Evolutionary conservation across 495 filamentous ascomycete species (phyloP), one percentile per base, ranked within the genome.

Genomic region (Podospora tetraspora): DNA sequence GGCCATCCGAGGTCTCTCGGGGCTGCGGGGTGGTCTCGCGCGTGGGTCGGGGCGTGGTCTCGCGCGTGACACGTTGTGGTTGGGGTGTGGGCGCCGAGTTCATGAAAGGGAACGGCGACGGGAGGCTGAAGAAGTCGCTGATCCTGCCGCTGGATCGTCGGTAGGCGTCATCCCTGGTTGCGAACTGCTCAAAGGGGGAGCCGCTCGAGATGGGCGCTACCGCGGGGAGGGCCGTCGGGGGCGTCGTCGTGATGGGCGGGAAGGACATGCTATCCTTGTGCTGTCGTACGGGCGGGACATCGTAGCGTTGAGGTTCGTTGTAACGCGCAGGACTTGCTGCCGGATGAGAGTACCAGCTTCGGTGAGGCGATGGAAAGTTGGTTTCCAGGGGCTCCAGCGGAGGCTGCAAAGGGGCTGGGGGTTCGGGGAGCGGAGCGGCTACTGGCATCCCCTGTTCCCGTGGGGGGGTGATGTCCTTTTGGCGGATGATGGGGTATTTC

Each of bases 401-500:
- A 23, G 60, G 23, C 12, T 27, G 24, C 11, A 21, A 11, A 19
- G n/a, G 60, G 12, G 23, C 60, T 4, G 60, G 60, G 9, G 23
- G 60, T 32, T 21, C 29, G 1, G 6, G 24, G 5, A 62, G 19
- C 19, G 23, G 32, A 12, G 62, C 11, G 4, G 12, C 34, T 29
- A 24, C 24, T 29, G n/a, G 27, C 57, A 27, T 13, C 22, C 76
- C 67, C 1, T 63, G 21, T 67, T 77, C 77, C n/a, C 69, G 70
- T 5, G 77, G 74, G 16, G 75, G 72, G 10, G 71, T 73, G 34
- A 64, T 61, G 27, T 68, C 30, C 16, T 70, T 75, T 25, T 78
- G 77, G 23, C 81, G 80, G 58, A 87, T 75, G 12, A 83, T 83
- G 52, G 88, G 83, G 80, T 99, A 99, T 72, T 86, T 86, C 68